Percentiles rank a stretch among this genome's conserved stretches.
phyloP scores from a whole-genome alignment of 495 filamentous ascomycete species.

The Penicillium waksmanii region DNA sequence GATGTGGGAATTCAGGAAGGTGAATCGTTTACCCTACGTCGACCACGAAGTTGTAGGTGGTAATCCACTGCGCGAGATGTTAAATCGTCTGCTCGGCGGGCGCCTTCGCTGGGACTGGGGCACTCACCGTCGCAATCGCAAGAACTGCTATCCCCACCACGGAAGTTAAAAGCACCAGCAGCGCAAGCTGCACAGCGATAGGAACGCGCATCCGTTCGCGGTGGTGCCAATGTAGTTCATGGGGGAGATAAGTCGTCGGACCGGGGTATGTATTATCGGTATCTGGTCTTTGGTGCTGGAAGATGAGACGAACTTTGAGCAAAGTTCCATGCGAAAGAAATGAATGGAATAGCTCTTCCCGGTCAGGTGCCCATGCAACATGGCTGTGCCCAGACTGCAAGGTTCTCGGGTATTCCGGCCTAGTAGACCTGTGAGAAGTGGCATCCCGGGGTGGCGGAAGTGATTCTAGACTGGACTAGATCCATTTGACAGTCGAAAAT shows the following conservation, averaged over 20 bases:
- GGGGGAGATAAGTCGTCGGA: background rate
- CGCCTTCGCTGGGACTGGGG: background rate
- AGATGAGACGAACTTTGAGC: background rate
- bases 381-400: background rate
- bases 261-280: background rate
- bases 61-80: slow-evolving; percentile 60
- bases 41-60: slow-evolving; percentile 74
- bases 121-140: slow-evolving; percentile 62
- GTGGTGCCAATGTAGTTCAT: slow-evolving; percentile 3
- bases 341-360: background rate
- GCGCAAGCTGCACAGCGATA: slow-evolving; percentile 79
- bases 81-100: no score
- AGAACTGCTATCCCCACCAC: slow-evolving; percentile 68
- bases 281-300: background rate
- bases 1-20: background rate
- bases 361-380: background rate
- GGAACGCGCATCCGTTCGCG: slow-evolving; percentile 69
- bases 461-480: slow-evolving; percentile 4
- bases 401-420: background rate
- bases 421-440: background rate
- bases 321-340: background rate
- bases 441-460: slow-evolving; percentile 2
- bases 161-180: slow-evolving; percentile 71
- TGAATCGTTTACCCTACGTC: slow-evolving; percentile 54
- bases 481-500: background rate